Evolutionary conservation across 2,329 filamentous ascomycete genomes (phyloP).

Genomic region (Delphinella strobiligena): DNA sequence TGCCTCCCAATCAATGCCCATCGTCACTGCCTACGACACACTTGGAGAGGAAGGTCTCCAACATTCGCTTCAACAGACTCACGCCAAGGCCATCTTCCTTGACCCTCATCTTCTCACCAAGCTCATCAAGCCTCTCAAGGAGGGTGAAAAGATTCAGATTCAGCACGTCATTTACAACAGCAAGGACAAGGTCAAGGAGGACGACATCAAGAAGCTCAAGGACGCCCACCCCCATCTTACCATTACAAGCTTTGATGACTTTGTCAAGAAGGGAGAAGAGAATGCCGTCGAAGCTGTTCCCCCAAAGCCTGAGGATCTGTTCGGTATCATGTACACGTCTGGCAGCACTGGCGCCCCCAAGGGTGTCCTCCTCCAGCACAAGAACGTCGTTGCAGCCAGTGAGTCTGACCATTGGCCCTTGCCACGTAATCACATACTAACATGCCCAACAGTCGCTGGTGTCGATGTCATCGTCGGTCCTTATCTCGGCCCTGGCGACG

Average conservation of each 20-base stretch:
- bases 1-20: conserved; percentile 73
- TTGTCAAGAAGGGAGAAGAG: conserved; percentile 45
- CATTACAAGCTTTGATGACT: conserved; percentile 43
- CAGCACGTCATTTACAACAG: conserved; percentile 48
- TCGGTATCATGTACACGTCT: conserved; percentile 74
- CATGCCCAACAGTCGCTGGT: conserved; percentile 49
- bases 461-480: conserved; percentile 66
- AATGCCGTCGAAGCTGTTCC: conserved; percentile 60
- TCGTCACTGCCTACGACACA: conserved; percentile 92
- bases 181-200: conserved; percentile 35
- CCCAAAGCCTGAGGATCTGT: conserved; percentile 63
- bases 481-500: conserved; percentile 65
- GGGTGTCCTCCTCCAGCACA: conserved; percentile 74
- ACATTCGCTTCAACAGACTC: conserved; percentile 74
- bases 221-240: conserved; percentile 40
- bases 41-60: conserved; percentile 73
- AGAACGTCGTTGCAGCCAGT: conserved; percentile 67
- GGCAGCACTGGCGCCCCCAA: conserved; percentile 84
- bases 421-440: conserved; percentile 12
- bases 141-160: conserved; percentile 44
- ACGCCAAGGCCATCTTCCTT: conserved; percentile 71
- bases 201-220: conserved; percentile 43
- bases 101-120: conserved; percentile 60
- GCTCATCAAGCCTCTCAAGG: conserved; percentile 41
- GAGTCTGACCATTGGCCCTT: too few relatives aligned